These are phyloP conservation scores for Rosa multiflora DNA, from an alignment of 306 rosid species.

Conservation along the genomic window DNA sequence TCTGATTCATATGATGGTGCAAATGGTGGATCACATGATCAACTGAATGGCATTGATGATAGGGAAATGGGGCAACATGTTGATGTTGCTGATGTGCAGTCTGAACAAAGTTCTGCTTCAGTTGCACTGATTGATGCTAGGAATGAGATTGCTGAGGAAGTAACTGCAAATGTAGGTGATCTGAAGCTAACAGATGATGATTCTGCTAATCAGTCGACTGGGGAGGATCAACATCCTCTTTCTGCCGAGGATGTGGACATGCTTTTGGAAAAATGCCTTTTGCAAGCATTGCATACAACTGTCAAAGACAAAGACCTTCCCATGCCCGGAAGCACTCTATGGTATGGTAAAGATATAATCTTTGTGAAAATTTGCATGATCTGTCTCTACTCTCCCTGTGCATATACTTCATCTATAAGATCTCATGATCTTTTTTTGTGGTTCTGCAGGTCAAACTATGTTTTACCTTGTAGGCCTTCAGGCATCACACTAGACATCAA, in stretches of 20 bases:
- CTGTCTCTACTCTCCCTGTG: neutral
- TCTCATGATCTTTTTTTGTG: conserved; percentile 13
- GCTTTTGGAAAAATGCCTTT: conserved; percentile 84
- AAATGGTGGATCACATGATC: conserved; percentile 39
- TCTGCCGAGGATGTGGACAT: conserved; percentile 71
- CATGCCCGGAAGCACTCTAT: conserved; percentile 89
- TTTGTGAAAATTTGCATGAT: neutral
- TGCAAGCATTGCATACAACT: conserved; percentile 89
- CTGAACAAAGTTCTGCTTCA: conserved; percentile 32
- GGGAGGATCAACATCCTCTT: conserved; percentile 44
- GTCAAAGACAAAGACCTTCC: conserved; percentile 88
- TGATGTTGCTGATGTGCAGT: conserved; percentile 34
- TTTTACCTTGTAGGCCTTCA: conserved; percentile 80
- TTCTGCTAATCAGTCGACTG: conserved; percentile 42
- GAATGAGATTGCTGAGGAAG: conserved; percentile 35
- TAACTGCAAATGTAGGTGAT: conserved; percentile 45
- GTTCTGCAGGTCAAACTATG: conserved; percentile 74
- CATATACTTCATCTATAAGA: conserved; percentile 5
- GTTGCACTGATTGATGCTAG: conserved; percentile 21
- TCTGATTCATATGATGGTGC: conserved; percentile 38
- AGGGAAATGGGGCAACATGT: conserved; percentile 35
- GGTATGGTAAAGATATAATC: conserved; percentile 41
- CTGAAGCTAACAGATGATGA: conserved; percentile 56
- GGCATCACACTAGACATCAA: conserved; percentile 85
- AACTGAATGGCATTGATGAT: conserved; percentile 27